phyloP scores from a whole-genome alignment of 441 rosid species.

The Aleurites moluccanus region DNA sequence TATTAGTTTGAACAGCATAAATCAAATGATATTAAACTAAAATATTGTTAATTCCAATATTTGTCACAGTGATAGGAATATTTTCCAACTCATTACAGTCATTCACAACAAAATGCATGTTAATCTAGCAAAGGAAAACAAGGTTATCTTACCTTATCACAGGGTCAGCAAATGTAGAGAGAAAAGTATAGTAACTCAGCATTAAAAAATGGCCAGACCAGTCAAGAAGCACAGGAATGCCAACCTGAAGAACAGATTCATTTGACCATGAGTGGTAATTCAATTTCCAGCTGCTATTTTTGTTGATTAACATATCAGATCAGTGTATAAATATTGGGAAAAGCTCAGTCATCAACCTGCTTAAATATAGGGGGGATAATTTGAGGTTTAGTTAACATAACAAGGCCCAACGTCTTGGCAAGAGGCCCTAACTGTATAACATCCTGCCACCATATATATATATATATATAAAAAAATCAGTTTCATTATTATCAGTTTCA shows the following conservation, averaged over 20 bases:
- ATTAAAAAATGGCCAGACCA: constrained; percentile 88
- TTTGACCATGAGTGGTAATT: constrained; percentile 11
- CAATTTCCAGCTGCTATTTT: neutral
- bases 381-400: constrained; percentile 80
- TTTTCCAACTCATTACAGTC: neutral
- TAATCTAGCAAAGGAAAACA: neutral
- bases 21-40: too few relatives aligned
- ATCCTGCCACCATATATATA: constrained; percentile 55
- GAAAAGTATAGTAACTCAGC: constrained; percentile 83
- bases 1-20: too few relatives aligned
- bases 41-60: too few relatives aligned
- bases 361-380: constrained; percentile 74
- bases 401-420: constrained; percentile 90
- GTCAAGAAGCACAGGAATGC: constrained; percentile 69
- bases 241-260: constrained; percentile 53
- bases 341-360: constrained; percentile 44
- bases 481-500: neutral
- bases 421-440: constrained; percentile 83
- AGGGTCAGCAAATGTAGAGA: constrained; percentile 73
- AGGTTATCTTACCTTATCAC: constrained; percentile 53
- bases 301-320: neutral
- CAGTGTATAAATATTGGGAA: neutral
- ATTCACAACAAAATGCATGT: neutral
- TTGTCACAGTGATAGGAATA: too few relatives aligned
- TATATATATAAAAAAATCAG: too few relatives aligned